Evolutionary conservation across 2,329 filamentous ascomycete species (phyloP).

Genomic region (Clarireedia homoeocarpa): DNA sequence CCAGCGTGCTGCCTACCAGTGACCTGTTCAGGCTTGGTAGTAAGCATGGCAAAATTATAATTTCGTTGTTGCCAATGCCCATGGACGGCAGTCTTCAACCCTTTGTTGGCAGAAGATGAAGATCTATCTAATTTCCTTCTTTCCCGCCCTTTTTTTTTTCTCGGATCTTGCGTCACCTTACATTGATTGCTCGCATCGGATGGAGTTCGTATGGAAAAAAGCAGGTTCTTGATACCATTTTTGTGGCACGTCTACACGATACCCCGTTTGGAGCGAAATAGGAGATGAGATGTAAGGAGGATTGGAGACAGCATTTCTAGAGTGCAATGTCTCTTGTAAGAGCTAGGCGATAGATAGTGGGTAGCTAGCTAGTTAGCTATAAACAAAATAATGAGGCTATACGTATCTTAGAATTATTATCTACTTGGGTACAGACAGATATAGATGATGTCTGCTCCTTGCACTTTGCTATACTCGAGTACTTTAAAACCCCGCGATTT

Average conservation of each 20-base stretch:
- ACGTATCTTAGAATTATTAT: too few relatives aligned
- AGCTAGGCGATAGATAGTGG: too few relatives aligned
- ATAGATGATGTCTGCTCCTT: too few relatives aligned
- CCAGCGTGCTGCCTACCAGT: constrained; percentile 6
- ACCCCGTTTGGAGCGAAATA: constrained; percentile 4
- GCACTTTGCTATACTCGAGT: too few relatives aligned
- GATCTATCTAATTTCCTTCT: background rate
- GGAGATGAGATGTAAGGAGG: background rate
- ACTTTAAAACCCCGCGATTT: too few relatives aligned
- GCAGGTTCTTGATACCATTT: background rate
- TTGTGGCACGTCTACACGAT: constrained; percentile 6
- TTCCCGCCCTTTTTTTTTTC: background rate
- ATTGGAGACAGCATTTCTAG: too few relatives aligned
- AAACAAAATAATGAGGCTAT: too few relatives aligned
- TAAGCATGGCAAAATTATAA: background rate
- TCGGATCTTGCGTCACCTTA: background rate
- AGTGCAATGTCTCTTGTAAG: too few relatives aligned
- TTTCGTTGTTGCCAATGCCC: background rate
- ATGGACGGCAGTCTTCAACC: background rate
- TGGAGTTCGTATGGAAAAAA: constrained; percentile 9
- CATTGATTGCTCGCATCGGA: constrained; percentile 2
- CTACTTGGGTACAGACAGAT: too few relatives aligned
- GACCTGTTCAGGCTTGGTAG: constrained; percentile 9
- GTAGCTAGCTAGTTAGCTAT: too few relatives aligned
- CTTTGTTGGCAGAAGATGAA: background rate